phyloP scores from a whole-genome alignment of 768 basidiomycete genomes.

The Leccinum variicolor region DNA sequence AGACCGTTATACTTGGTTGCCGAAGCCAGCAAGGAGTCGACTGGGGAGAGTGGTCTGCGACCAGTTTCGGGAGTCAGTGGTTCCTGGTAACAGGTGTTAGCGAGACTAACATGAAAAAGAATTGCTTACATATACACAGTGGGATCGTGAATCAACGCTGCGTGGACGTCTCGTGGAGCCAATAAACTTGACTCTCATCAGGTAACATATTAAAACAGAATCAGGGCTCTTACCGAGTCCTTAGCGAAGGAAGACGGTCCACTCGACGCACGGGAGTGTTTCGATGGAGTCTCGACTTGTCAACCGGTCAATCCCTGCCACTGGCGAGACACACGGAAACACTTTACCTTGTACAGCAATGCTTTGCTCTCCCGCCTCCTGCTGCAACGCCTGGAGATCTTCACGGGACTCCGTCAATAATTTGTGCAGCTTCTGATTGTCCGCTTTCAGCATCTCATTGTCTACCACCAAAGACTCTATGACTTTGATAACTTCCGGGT shows the following conservation, averaged over 20 bases:
- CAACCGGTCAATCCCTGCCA: constrained; percentile 3
- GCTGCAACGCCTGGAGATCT: constrained; percentile 63
- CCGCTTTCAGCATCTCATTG: constrained; percentile 78
- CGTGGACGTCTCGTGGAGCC: constrained; percentile 29
- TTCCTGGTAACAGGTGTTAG: constrained; percentile 29
- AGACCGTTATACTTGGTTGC: constrained; percentile 26
- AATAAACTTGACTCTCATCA: constrained; percentile 23
- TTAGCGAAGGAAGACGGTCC: constrained; percentile 41
- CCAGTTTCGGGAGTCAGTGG: constrained; percentile 46
- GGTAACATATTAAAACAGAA: constrained; percentile 28
- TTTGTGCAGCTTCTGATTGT: constrained; percentile 75
- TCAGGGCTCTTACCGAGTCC: constrained; percentile 41
- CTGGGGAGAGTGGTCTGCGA: constrained; percentile 40
- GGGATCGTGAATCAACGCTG: constrained; percentile 34
- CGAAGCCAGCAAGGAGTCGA: constrained; percentile 31
- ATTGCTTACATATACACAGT: constrained; percentile 32
- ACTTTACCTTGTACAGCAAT: constrained; percentile 46
- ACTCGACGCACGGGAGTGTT: constrained; percentile 42
- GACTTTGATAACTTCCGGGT: constrained; percentile 61
- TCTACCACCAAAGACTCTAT: constrained; percentile 84
- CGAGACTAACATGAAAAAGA: not conserved
- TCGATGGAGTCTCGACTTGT: constrained; percentile 34
- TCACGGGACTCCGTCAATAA: constrained; percentile 75
- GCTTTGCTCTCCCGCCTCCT: constrained; percentile 73
- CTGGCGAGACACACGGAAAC: not conserved